Percentiles rank a stretch among this genome's conserved stretches.
These are phyloP conservation scores for Lobosporangium transversale DNA, from an alignment of 192 early-diverging fungal genomes.

Conservation along the genomic window DNA sequence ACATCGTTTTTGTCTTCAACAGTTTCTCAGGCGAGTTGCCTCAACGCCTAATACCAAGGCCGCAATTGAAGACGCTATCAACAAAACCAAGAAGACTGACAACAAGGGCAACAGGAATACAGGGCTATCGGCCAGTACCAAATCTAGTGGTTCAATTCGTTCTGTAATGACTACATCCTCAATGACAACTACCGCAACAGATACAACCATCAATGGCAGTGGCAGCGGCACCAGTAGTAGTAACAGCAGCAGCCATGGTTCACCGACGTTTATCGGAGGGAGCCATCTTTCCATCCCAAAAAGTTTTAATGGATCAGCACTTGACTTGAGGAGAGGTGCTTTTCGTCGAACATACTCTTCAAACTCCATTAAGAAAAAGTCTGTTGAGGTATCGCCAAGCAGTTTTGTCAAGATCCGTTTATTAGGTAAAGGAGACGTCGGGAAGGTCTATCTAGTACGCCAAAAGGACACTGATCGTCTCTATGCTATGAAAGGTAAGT, in stretches of 20 bases:
- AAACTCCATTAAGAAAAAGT: conserved; percentile 82
- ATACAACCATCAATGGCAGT: conserved; percentile 6
- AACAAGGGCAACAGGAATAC: conserved; percentile 4
- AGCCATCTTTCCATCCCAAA: conserved; percentile 36
- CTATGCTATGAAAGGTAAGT: conserved; percentile 95
- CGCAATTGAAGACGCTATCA: conserved; percentile 35
- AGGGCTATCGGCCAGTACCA: conserved; percentile 6
- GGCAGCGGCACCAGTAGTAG: conserved; percentile 2
- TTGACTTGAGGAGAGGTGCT: conserved; percentile 53
- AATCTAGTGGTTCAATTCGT: conserved; percentile 32
- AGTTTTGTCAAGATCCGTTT: conserved; percentile 90
- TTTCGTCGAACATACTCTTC: conserved; percentile 86
- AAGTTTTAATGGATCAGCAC: conserved; percentile 36
- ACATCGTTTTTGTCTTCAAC: background rate
- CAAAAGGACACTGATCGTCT: conserved; percentile 84
- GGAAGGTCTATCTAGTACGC: conserved; percentile 94
- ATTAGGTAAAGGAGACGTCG: conserved; percentile 97
- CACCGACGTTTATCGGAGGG: conserved; percentile 22
- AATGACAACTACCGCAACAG: conserved; percentile 30
- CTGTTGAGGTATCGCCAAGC: conserved; percentile 86
- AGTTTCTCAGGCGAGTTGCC: conserved; percentile 58
- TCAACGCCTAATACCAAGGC: conserved; percentile 62
- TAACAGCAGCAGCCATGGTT: conserved; percentile 1
- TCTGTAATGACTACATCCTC: conserved; percentile 44
- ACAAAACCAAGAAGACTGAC: background rate